Evolutionary conservation across 371 early-diverging fungal genomes (phyloP), one percentile per base, ranked within the genome.

Genomic region (Vairimorpha necatrix): DNA sequence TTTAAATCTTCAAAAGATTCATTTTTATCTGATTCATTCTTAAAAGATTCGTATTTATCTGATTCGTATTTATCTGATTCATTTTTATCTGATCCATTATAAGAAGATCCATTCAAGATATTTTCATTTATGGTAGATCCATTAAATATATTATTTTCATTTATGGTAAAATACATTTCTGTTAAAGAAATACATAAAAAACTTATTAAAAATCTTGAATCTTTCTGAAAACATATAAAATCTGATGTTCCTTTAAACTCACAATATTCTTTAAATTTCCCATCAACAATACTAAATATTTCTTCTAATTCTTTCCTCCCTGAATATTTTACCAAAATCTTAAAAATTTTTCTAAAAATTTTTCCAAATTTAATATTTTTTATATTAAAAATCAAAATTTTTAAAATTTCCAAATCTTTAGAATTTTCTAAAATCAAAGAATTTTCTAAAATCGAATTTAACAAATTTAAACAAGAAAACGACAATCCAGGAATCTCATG

Each of bases 281-380:
- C 33, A 16, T 54, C 46, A 13, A 82, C 22, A 11, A 20, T 42
- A 9, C 36, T 32, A 24, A 82, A 60, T 22, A 79, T 38, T 30
- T 48, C 50, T 2, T 36, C 11, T 42, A 79, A 78, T 14, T 48
- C 7, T 30, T 67, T 53, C 56, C 66, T 58, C 74, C 88, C 82
- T 63, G 91, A 89, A 82, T 93, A 93, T 86, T 93, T 94, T 66
- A 93, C 93, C 73, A 98, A 87, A 75, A 96, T 92, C 92, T 94
- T 93, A 68, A 98, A 88, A 18, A 93, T 94, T 36, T 93, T 93
- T 72, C 97, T 90, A 83, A 94, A 89, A 6, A 95, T 95, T 82
- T 94, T 90, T 75, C 94, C 92, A 2, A 91, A 90, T 83, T 91
- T 92, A 86, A 96, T 90, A 56, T 93, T 42, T 13, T 34, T 53